Conservation (phyloP, 345 rosid genomes). For the Rhodamnia rubescens region DNA sequence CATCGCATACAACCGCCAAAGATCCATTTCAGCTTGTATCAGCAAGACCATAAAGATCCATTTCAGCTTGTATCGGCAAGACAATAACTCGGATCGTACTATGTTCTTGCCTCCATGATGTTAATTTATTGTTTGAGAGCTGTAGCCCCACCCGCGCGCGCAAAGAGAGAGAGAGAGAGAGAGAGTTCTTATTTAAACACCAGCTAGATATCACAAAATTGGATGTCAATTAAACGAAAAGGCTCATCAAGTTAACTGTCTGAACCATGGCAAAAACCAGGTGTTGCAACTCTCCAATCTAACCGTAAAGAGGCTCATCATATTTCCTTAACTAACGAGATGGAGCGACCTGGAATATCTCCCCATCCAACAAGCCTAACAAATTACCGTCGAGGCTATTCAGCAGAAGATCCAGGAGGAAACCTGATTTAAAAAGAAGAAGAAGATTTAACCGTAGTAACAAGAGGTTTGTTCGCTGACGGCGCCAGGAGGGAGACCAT, state of each 20-base stretch:
- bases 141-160: not conserved
- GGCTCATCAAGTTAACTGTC: not conserved
- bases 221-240: not conserved
- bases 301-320: not conserved
- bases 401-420: not conserved
- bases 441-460: not conserved
- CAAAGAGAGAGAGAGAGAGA: not conserved
- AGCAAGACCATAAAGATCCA: not conserved
- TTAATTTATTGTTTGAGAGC: not conserved
- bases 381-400: not conserved
- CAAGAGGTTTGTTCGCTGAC: not conserved
- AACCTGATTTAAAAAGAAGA: not conserved
- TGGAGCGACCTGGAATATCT: not conserved
- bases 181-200: not conserved
- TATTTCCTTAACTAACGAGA: not conserved
- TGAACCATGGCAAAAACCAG: not conserved
- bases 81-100: not conserved
- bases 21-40: not conserved
- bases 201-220: not conserved
- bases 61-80: not conserved
- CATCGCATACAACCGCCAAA: not conserved
- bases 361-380: not conserved
- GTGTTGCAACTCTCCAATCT: not conserved
- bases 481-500: not conserved
- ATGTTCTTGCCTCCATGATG: not conserved